These are phyloP conservation scores for Keithomyces neogunnii DNA, from an alignment of 2,329 filamentous ascomycete genomes.

Conservation along the genomic window DNA sequence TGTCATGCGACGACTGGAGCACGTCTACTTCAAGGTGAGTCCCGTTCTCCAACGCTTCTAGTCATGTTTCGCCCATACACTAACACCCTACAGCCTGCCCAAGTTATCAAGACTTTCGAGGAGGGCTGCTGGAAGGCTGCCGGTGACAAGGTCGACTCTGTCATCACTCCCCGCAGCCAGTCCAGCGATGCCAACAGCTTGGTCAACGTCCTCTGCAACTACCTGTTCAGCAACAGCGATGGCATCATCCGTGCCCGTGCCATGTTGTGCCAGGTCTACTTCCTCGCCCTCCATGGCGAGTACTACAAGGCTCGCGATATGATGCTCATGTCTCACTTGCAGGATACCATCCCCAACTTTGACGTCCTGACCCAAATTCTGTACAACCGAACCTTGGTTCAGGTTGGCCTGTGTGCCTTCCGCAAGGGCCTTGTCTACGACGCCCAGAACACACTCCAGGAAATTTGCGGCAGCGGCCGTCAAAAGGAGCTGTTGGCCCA, in stretches of 20 bases:
- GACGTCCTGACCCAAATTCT: constrained; percentile 96
- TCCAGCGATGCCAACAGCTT: constrained; percentile 63
- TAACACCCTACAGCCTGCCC: constrained; percentile 52
- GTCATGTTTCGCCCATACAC: background rate
- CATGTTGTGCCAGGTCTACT: constrained; percentile 98
- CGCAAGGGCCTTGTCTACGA: constrained; percentile 94
- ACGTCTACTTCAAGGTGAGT: constrained; percentile 90
- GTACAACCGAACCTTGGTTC: constrained; percentile 95
- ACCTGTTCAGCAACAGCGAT: constrained; percentile 89
- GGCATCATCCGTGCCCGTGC: constrained; percentile 92
- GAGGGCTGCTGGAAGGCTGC: constrained; percentile 87
- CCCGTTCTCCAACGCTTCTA: background rate
- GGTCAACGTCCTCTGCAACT: constrained; percentile 83
- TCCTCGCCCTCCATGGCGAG: constrained; percentile 91
- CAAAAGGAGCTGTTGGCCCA: constrained; percentile 98
- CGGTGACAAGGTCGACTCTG: constrained; percentile 61
- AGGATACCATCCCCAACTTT: constrained; percentile 94
- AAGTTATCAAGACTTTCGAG: constrained; percentile 89
- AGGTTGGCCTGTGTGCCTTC: constrained; percentile 97
- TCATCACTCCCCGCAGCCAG: constrained; percentile 66
- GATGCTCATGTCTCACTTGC: constrained; percentile 99
- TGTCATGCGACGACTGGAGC: constrained; percentile 88
- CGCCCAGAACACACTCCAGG: constrained; percentile 92
- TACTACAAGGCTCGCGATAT: constrained; percentile 98
- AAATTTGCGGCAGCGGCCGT: constrained; percentile 94